A percentile compares a stretch with the other conserved stretches of the same genome.
phyloP scores from a whole-genome alignment of 192 early-diverging fungal species.

The Gonapodya prolifera region DNA sequence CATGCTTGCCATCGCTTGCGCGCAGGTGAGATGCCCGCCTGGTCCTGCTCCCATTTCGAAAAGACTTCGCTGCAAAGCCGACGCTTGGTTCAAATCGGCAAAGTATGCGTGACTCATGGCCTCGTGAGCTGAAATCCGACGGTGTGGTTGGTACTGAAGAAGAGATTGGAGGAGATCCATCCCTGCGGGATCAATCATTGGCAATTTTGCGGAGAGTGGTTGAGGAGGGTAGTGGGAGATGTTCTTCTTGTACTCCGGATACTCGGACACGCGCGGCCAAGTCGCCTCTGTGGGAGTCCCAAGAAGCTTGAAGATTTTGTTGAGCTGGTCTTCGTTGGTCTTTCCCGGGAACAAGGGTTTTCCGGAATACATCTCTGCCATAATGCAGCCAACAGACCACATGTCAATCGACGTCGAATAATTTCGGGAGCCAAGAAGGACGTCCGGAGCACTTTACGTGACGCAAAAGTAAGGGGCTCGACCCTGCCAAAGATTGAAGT shows the following conservation, averaged over 20 bases:
- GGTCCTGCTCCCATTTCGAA: neutral
- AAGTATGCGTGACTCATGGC: constrained; percentile 51
- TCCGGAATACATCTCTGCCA: constrained; percentile 83
- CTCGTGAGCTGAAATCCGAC: constrained; percentile 48
- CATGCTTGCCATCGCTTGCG: neutral
- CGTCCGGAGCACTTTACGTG: constrained; percentile 8
- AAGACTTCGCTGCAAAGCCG: neutral
- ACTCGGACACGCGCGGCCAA: constrained; percentile 48
- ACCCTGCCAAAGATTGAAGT: neutral
- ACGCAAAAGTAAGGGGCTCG: neutral
- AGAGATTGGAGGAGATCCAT: constrained; percentile 61
- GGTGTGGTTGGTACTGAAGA: constrained; percentile 59
- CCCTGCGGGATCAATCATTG: constrained; percentile 61
- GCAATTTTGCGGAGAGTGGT: constrained; percentile 50
- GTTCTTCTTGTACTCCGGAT: constrained; percentile 58
- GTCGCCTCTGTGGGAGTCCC: constrained; percentile 65
- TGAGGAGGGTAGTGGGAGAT: constrained; percentile 50
- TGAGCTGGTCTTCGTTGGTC: constrained; percentile 67
- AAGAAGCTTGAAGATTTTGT: constrained; percentile 66
- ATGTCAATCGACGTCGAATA: constrained; percentile 96
- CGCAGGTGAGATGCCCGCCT: neutral
- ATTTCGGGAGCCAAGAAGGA: constrained; percentile 81
- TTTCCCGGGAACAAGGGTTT: constrained; percentile 70
- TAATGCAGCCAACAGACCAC: constrained; percentile 96
- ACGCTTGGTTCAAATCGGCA: constrained; percentile 22